Evolutionary conservation across 192 early-diverging fungal species (phyloP).

Genomic region (Phlyctochytrium planicorne): DNA sequence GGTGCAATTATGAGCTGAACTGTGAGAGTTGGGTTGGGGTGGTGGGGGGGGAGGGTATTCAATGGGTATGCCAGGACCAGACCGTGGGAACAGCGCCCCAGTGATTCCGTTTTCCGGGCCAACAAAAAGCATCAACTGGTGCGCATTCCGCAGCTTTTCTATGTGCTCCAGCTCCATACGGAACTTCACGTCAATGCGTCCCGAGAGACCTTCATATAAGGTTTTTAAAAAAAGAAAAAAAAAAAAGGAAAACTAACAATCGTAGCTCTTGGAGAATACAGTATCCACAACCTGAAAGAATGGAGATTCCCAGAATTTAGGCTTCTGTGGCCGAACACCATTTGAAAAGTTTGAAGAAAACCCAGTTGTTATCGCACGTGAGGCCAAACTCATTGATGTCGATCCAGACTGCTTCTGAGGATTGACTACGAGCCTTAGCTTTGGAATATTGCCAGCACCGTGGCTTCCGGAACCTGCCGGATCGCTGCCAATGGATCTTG

Average conservation of each 20-base stretch:
- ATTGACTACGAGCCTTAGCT: too few relatives aligned
- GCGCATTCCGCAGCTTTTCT: not conserved
- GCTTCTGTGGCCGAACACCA: too few relatives aligned
- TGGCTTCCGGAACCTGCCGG: too few relatives aligned
- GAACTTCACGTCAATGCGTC: too few relatives aligned
- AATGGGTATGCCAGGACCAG: slow-evolving; percentile 14
- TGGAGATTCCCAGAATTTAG: not conserved
- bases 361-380: too few relatives aligned
- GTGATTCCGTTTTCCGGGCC: slow-evolving; percentile 10
- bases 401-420: too few relatives aligned
- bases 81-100: slow-evolving; percentile 7
- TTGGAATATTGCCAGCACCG: too few relatives aligned
- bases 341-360: too few relatives aligned
- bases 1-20: slow-evolving; percentile 7
- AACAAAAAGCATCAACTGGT: slow-evolving; percentile 11
- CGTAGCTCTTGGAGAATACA: not conserved
- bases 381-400: too few relatives aligned
- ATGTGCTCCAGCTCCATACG: too few relatives aligned
- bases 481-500: too few relatives aligned
- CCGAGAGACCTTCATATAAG: too few relatives aligned
- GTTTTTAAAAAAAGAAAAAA: not conserved
- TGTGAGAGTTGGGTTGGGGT: slow-evolving; percentile 20
- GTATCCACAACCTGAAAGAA: not conserved
- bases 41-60: slow-evolving; percentile 21
- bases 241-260: not conserved